Evolutionary conservation across 1,284 basidiomycete genomes (phyloP).

Genomic region (Boletus semigastroideus): DNA sequence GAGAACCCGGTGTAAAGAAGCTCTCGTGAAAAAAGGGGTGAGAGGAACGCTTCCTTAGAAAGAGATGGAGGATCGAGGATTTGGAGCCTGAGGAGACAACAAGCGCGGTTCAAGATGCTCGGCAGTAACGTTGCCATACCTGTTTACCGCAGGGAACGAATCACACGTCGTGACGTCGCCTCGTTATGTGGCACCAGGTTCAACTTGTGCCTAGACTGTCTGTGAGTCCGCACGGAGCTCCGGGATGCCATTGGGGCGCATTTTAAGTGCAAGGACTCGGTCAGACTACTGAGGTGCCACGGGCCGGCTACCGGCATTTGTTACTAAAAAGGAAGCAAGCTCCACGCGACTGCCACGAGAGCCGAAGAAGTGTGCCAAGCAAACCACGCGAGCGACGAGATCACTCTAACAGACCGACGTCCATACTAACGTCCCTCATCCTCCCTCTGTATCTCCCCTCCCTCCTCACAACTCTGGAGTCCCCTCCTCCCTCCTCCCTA

Average conservation of each 20-base stretch:
- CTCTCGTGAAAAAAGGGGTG: not conserved
- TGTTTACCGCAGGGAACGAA: no score
- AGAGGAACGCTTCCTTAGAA: not conserved
- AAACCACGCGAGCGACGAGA: conserved; percentile 38
- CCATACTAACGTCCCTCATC: conserved; percentile 7
- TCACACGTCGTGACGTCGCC: no score
- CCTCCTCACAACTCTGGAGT: not conserved
- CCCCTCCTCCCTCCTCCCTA: not conserved
- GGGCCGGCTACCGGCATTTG: conserved; percentile 28
- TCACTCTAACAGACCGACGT: conserved; percentile 24
- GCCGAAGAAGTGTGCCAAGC: conserved; percentile 36
- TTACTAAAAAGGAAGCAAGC: conserved; percentile 22
- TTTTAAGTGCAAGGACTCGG: no score
- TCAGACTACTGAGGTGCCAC: not conserved
- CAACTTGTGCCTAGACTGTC: no score
- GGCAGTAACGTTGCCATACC: no score
- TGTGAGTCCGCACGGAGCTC: not conserved
- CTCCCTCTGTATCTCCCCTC: not conserved
- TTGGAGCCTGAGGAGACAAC: no score
- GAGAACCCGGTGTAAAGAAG: no score
- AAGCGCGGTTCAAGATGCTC: no score
- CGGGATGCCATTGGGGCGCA: not conserved
- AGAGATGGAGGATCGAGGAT: no score
- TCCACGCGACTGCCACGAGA: conserved; percentile 38
- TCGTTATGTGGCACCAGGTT: no score